Evolutionary conservation across 2,329 filamentous ascomycete species (phyloP).

Genomic region (Talaromyces amestolkiae): DNA sequence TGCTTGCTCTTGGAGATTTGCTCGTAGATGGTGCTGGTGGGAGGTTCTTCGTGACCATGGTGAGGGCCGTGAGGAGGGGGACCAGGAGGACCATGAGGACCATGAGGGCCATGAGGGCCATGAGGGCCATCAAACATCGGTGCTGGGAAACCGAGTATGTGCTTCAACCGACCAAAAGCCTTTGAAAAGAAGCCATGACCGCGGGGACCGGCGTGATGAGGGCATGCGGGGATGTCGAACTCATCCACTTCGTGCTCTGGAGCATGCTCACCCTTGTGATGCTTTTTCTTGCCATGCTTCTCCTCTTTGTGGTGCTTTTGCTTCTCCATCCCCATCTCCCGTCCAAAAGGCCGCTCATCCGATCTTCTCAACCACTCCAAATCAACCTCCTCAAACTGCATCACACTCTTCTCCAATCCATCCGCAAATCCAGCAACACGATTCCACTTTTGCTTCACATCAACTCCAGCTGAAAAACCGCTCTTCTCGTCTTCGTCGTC

Average conservation of each 20-base stretch:
- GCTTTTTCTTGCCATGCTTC: background rate
- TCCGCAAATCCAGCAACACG: background rate
- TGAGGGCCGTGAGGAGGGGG: background rate
- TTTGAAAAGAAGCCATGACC: conserved; percentile 13
- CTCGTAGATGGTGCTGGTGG: conserved; percentile 74
- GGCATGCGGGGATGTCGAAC: background rate
- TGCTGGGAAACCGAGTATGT: conserved; percentile 1
- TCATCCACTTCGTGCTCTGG: background rate
- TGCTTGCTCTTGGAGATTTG: conserved; percentile 71
- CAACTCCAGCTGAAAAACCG: background rate
- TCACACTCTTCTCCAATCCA: background rate
- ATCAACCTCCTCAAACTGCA: conserved; percentile 8
- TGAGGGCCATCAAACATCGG: background rate
- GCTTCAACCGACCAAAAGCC: conserved; percentile 1
- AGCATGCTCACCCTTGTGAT: background rate
- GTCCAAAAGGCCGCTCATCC: background rate
- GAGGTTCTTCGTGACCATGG: conserved; percentile 33
- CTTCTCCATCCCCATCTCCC: background rate
- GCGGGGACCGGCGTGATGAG: background rate
- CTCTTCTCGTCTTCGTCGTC: background rate
- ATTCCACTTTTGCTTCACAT: background rate
- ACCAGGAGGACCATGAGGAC: too few relatives aligned
- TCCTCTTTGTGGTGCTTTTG: background rate
- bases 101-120: background rate
- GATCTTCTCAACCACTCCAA: conserved; percentile 3